Evolutionary conservation across 2,329 filamentous ascomycete genomes (phyloP), one percentile per base, ranked within the genome.

Genomic region (Aspergillus proliferans): DNA sequence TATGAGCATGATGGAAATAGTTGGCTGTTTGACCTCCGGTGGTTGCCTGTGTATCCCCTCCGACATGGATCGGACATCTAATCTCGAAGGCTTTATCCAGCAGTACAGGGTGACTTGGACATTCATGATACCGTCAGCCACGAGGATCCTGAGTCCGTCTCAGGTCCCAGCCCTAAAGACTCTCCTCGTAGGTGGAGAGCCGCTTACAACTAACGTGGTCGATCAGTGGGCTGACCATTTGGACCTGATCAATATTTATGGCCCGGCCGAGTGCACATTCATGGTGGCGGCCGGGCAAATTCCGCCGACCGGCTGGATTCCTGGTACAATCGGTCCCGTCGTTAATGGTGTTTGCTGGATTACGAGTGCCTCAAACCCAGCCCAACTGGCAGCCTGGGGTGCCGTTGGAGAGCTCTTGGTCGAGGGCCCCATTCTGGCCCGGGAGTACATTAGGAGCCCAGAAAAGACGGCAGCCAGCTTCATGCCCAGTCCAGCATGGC

Each of bases 141-240:
- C 70, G 8, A 59, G 61, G 22, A 66, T 72, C 8, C 60, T 74
- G 28, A 64, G 71, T 39, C 70, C 71, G 14, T 64, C 67, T 1
- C 68, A 51, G 30, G 73, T 58, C 30, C 73, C 56, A 49, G 65
- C 65, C 4, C 53, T 78, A 46, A 71, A 75, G 49, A 68, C 68
- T 1, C 61, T 78, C 7, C 63, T 70, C 0, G 63, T 67, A 14
- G 73, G 72, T 40, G 76, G 75, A 36, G 76, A 78, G 66, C 81
- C 86, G 2, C 77, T 95, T 70, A 90, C 87, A 0, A 79, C 82
- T 30, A 79, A 82, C 26, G 87, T 95, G 0, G 81, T 86, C 38
- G 74, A 78, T 0, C 77, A 76, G 43, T 95, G 91, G 91, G 78
- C 76, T 12, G 62, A 64, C 19, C 58, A 54, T 9, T 64, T 69